Base-by-base conservation (phyloP, 2,329 filamentous ascomycete species). In the Bimuria novae-zelandiae region DNA sequence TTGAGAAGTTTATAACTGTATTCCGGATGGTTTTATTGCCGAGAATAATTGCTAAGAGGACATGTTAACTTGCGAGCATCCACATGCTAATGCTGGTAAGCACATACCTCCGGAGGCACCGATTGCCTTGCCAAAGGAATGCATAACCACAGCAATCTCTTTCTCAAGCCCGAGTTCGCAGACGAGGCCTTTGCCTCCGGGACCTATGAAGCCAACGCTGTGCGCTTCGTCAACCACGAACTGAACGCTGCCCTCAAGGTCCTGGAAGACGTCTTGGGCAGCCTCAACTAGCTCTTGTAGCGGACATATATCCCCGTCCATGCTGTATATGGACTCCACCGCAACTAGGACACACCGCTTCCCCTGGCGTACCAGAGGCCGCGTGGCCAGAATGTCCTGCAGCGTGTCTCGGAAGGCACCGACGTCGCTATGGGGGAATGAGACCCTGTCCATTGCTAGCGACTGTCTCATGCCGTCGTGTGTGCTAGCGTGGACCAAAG, bases 291-390 rank as follows among this genome's bases (percentile, higher is more conserved):
- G 81, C 5, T 84, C 80, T 7, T 67, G 62, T 6, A 93, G 75
- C 0, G 86, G 87, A 0, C 83, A 82, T 12, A 89, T 74, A 59
- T 92, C 88, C 0, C 89, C 89, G 43, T 92, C 89, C 89, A 93
- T 93, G 68, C 88, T 91, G 71, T 93, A 92, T 49, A n/a, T 42
- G 19, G 74, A 69, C 4, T 67, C 56, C 0, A 73, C 59, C 0
- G 67, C 69, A 0, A 65, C 32, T 0, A 70, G 47, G 5, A 81
- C 54, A 0, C 42, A 63, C 0, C 40, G 1, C 76, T 60, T 0
- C 75, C 67, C 0, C 56, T 60, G 10, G 68, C 60, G 12, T 76
- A 59, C 16, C 3, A 44, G 7, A 4, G 56, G 36, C 10, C 53
- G n/a, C 0, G 46, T 23, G 1, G 53, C 46, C 17, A 27, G 21